Base-by-base conservation (phyloP, 805 yeast genomes). In the Suhomyces prunicola region DNA sequence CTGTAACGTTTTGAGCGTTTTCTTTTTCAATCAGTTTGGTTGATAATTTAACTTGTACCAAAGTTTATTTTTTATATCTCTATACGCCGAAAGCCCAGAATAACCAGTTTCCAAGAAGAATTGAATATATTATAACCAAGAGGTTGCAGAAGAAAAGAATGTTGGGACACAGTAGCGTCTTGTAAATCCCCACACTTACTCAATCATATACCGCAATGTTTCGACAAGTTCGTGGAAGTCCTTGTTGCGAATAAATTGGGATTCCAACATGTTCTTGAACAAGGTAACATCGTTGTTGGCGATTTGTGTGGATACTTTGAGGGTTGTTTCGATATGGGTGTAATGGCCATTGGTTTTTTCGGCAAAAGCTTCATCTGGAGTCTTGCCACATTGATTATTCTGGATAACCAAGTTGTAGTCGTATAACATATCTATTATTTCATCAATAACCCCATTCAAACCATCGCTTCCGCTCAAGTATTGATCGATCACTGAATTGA, bases 321-420 rank as follows among this genome's bases (percentile, higher is more conserved):
- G 44, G 27, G 51, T 45, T 9, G 50, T 31, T 23, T 52, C 54
- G 17, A 52, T 52, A 13, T 31, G 27, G 7, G 48, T n/a, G 19
- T 52, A 52, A 9, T 36, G 27, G 12, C 17, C 42, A 9, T 22
- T 29, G 6, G 47, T 46, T 15, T 40, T n/a, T 4, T 26, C 9
- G 13, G 22, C 10, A 15, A 51, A 51, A 17, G 35, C 39, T 12
- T 39, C 39, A 8, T 36, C 36, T 12, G 35, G 51, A 19, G 23
- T n/a, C 24, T 31, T n/a, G 4, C 44, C 54, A 35, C 24, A 42
- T 19, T 47, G 51, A 24, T 51, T 44, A 22, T 50, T 48, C 24
- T 54, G 52, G n/a, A 48, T 40, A 27, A 50, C 46, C 17, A 47
- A 44, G 39, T 55, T 53, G 54, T 50, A 55, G 44, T 54, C 58